Conservation (phyloP, 164 flowering plant genomes). For the Pachysandra terminalis region DNA sequence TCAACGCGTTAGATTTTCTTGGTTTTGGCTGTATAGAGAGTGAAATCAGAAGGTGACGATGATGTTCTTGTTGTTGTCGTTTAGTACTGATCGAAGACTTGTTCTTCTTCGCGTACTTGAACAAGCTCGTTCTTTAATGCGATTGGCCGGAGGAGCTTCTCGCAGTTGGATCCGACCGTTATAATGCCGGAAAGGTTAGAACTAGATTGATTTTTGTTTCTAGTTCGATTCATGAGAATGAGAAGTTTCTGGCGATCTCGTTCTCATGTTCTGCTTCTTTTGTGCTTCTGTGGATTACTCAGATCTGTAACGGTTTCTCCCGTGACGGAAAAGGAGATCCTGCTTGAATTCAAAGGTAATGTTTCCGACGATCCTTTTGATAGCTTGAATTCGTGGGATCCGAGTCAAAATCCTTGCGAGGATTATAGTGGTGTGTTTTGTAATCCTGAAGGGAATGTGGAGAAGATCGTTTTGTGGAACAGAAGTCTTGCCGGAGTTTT, state of each 20-base stretch:
- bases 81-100: too few species aligned
- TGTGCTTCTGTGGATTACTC: conserved; percentile 18
- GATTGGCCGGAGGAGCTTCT: too few species aligned
- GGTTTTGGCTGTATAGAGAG: too few species aligned
- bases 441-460: conserved; percentile 58
- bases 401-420: conserved; percentile 44
- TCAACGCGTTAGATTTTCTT: too few species aligned
- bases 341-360: conserved; percentile 77
- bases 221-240: conserved; percentile 23
- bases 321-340: conserved; percentile 60
- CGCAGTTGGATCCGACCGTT: conserved; percentile 9
- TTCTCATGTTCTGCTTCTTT: conserved; percentile 29
- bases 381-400: conserved; percentile 61
- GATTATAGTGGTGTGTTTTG: conserved; percentile 67
- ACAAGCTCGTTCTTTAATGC: too few species aligned
- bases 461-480: conserved; percentile 73
- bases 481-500: conserved; percentile 65
- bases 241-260: conserved; percentile 24
- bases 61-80: too few species aligned
- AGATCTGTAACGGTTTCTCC: conserved; percentile 26
- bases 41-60: too few species aligned
- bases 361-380: conserved; percentile 64
- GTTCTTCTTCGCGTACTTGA: too few species aligned
- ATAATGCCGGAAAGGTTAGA: conserved; percentile 40
- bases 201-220: conserved; percentile 15